These are phyloP conservation scores for Serendipita sp. DNA, from an alignment of 768 basidiomycete species.

Conservation along the genomic window DNA sequence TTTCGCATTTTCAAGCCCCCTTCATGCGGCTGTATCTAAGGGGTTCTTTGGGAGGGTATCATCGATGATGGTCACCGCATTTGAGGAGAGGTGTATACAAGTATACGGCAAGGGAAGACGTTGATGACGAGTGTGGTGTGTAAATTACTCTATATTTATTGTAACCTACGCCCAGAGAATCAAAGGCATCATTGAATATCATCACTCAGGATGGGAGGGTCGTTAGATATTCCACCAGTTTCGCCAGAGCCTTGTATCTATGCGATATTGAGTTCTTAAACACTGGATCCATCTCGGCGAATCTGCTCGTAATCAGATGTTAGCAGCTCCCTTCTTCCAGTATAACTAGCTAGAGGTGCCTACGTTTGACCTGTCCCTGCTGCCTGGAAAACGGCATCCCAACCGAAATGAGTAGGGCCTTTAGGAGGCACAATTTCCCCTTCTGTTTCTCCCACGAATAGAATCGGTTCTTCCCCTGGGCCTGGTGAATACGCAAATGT, in stretches of 20 bases:
- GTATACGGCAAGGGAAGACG: constrained; percentile 42
- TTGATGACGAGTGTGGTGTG: not conserved
- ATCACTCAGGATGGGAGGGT: not conserved
- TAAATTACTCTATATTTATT: not conserved
- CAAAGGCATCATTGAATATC: not conserved
- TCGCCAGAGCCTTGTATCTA: constrained; percentile 50
- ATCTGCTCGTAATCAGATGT: constrained; percentile 23
- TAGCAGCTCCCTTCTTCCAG: not conserved
- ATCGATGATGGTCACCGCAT: constrained; percentile 79
- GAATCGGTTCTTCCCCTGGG: constrained; percentile 59
- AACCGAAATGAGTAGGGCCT: constrained; percentile 69
- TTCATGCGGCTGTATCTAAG: constrained; percentile 70
- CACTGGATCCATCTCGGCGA: constrained; percentile 49
- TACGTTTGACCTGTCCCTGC: constrained; percentile 64
- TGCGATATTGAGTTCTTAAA: constrained; percentile 55
- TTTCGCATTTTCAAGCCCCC: constrained; percentile 75
- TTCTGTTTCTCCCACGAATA: constrained; percentile 78
- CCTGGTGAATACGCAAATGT: constrained; percentile 91
- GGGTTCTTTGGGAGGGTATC: constrained; percentile 80
- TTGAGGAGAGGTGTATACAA: constrained; percentile 65
- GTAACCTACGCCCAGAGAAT: not conserved
- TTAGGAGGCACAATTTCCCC: constrained; percentile 80
- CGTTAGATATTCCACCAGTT: constrained; percentile 36
- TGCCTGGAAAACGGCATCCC: constrained; percentile 81
- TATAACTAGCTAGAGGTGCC: constrained; percentile 13